Percentiles rank a stretch among this genome's conserved stretches.
phyloP scores from a whole-genome alignment of 306 rosid genomes.

The Hippophae rhamnoides region DNA sequence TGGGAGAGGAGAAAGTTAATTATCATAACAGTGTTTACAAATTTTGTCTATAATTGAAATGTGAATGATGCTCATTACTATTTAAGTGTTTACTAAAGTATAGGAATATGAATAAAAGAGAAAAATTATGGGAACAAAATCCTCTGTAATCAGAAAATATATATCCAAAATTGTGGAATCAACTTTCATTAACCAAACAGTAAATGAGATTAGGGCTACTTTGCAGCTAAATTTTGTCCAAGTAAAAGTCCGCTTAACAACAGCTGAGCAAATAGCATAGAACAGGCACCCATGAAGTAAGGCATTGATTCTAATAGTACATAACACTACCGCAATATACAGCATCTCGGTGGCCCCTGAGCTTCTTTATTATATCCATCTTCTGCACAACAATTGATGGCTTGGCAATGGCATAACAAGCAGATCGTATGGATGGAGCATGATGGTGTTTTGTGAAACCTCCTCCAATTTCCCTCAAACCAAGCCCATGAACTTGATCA shows the following conservation, averaged over 20 bases:
- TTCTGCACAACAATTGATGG: constrained; percentile 85
- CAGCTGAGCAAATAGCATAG: constrained; percentile 5
- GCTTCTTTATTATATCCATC: constrained; percentile 74
- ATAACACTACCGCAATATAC: constrained; percentile 73
- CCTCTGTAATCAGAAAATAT: too few relatives aligned
- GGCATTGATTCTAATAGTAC: constrained; percentile 17
- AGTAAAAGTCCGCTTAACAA: neutral
- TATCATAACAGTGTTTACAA: too few relatives aligned
- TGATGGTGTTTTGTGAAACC: constrained; percentile 82
- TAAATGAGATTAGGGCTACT: too few relatives aligned
- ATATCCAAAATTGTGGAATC: too few relatives aligned
- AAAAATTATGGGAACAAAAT: too few relatives aligned
- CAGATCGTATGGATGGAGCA: constrained; percentile 77
- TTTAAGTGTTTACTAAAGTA: too few relatives aligned
- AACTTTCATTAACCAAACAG: too few relatives aligned
- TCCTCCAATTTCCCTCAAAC: constrained; percentile 81
- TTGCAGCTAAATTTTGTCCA: too few relatives aligned
- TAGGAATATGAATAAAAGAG: too few relatives aligned
- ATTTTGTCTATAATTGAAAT: too few relatives aligned
- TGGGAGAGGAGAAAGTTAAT: too few relatives aligned
- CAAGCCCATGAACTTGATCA: constrained; percentile 69
- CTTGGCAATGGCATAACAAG: constrained; percentile 82
- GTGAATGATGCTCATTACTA: too few relatives aligned
- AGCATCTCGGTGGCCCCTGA: constrained; percentile 85
- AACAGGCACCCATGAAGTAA: constrained; percentile 14